Conservation (phyloP, 1,139 yeast species). For the Keqinozyma sinolaborantium region DNA sequence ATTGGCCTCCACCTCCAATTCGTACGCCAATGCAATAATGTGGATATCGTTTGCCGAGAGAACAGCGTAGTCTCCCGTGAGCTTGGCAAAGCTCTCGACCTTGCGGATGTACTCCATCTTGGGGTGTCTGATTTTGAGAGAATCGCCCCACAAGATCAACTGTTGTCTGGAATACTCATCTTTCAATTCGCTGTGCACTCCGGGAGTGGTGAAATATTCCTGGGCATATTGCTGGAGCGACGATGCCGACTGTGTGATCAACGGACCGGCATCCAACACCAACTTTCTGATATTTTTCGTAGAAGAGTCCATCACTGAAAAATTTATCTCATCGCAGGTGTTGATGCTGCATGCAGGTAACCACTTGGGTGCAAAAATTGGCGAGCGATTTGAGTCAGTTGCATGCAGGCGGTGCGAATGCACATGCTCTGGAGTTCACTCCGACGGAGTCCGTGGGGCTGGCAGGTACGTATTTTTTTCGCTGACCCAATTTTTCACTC, state of each 20-base stretch:
- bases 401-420: too few relatives aligned
- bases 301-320: not conserved
- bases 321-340: not conserved
- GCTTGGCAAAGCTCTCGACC: constrained; percentile 72
- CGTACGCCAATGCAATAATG: constrained; percentile 86
- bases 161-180: constrained; percentile 85
- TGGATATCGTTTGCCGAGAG: constrained; percentile 89
- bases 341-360: too few relatives aligned
- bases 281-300: constrained; percentile 43
- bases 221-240: constrained; percentile 68
- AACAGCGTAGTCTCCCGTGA: constrained; percentile 90
- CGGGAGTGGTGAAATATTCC: constrained; percentile 82
- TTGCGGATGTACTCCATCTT: constrained; percentile 56
- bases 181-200: constrained; percentile 80
- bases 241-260: constrained; percentile 82
- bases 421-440: too few relatives aligned
- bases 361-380: too few relatives aligned
- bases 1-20: constrained; percentile 70
- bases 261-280: constrained; percentile 92
- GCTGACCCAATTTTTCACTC: too few relatives aligned
- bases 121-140: constrained; percentile 70
- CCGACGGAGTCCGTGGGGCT: too few relatives aligned
- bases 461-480: too few relatives aligned
- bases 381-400: too few relatives aligned
- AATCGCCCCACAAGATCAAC: constrained; percentile 72